Evolutionary conservation across 1,139 yeast genomes (phyloP).

Genomic region (Wickerhamiella pararugosa): DNA sequence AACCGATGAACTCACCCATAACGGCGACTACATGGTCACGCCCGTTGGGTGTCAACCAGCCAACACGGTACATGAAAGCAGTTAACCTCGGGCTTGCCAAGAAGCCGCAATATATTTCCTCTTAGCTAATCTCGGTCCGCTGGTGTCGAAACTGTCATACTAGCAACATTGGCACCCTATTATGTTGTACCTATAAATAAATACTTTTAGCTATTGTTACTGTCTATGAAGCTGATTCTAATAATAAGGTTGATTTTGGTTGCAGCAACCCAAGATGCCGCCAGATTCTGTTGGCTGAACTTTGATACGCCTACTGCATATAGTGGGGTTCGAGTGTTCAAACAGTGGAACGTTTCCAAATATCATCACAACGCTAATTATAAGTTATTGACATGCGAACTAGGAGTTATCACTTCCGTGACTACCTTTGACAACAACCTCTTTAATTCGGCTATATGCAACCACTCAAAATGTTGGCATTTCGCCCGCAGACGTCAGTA

Average conservation of each 20-base stretch:
- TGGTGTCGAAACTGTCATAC: background rate
- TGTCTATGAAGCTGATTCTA: background rate
- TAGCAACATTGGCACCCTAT: background rate
- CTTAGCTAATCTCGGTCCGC: background rate
- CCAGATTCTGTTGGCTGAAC: background rate
- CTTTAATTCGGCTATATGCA: background rate
- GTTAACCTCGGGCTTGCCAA: background rate
- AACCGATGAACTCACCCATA: slow-evolving; percentile 6
- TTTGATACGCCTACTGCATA: slow-evolving; percentile 2
- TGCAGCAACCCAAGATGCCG: background rate
- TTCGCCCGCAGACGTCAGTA: slow-evolving; percentile 1
- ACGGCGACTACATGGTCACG: slow-evolving; percentile 1
- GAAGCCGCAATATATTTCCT: background rate
- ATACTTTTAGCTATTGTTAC: background rate
- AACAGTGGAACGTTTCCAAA: background rate
- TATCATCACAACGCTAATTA: background rate
- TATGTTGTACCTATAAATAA: background rate
- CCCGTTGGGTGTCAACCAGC: slow-evolving; percentile 4
- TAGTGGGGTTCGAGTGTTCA: slow-evolving; percentile 2
- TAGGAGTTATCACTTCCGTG: background rate
- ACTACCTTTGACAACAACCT: background rate
- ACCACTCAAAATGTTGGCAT: background rate
- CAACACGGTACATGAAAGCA: background rate
- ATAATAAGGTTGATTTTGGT: background rate
- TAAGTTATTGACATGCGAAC: background rate